Evolutionary conservation across 2,329 filamentous ascomycete species (phyloP).

Genomic region (Dothistroma septosporum): DNA sequence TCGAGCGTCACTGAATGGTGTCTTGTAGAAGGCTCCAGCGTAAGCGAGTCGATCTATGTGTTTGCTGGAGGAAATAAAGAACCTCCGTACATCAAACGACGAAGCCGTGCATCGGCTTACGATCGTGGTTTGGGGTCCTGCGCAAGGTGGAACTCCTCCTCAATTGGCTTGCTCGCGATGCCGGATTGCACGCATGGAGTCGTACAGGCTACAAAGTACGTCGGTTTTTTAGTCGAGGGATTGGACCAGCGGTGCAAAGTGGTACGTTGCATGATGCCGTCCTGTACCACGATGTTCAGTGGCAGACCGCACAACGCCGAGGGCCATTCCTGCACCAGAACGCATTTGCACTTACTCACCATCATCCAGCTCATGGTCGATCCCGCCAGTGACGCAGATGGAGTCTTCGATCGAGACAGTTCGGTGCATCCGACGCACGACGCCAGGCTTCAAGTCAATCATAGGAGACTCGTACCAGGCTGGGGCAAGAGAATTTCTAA

Average conservation of each 20-base stretch:
- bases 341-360: conserved; percentile 21
- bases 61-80: too few species aligned
- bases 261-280: conserved; percentile 24
- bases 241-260: conserved; percentile 25
- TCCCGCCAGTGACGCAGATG: conserved; percentile 21
- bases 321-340: conserved; percentile 15
- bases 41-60: too few species aligned
- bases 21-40: background rate
- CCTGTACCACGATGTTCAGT: conserved; percentile 8
- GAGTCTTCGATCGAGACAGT: conserved; percentile 23
- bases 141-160: conserved; percentile 5
- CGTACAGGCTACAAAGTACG: conserved; percentile 19
- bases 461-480: conserved; percentile 22
- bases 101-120: background rate
- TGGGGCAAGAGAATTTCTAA: conserved; percentile 16
- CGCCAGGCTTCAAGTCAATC: conserved; percentile 23
- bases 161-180: conserved; percentile 18
- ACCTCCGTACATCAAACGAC: background rate
- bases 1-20: too few species aligned
- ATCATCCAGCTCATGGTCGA: conserved; percentile 24
- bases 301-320: background rate
- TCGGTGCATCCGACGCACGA: conserved; percentile 20
- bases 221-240: conserved; percentile 19
- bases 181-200: conserved; percentile 23
- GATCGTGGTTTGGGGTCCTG: background rate